Conservation (phyloP, 768 basidiomycete genomes). For the Paxillus ammoniavirescens region DNA sequence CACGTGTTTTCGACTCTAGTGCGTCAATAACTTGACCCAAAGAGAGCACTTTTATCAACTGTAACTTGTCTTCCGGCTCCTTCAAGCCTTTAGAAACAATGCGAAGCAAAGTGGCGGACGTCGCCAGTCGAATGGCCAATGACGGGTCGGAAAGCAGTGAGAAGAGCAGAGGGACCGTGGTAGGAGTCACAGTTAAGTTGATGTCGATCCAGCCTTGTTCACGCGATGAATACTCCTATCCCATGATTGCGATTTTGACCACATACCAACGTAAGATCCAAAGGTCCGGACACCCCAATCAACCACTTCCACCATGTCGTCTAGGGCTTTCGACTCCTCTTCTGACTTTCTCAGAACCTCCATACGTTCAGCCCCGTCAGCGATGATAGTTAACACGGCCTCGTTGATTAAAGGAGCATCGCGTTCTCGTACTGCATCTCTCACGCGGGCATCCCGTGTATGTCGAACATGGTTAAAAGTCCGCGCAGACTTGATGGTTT, state of each 20-base stretch:
- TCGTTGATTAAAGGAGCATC: slow-evolving; percentile 88
- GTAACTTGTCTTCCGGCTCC: slow-evolving; percentile 85
- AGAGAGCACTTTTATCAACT: slow-evolving; percentile 86
- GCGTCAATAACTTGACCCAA: slow-evolving; percentile 79
- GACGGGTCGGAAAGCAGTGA: slow-evolving; percentile 76
- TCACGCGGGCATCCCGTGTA: slow-evolving; percentile 76
- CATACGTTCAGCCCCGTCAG: slow-evolving; percentile 66
- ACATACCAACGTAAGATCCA: slow-evolving; percentile 91
- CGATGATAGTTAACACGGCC: slow-evolving; percentile 80
- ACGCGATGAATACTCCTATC: slow-evolving; percentile 1
- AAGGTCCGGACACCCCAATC: slow-evolving; percentile 93
- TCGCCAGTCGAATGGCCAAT: slow-evolving; percentile 77
- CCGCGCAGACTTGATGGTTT: slow-evolving; percentile 86
- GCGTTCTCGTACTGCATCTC: slow-evolving; percentile 86
- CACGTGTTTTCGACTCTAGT: slow-evolving; percentile 72
- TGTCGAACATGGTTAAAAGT: slow-evolving; percentile 68
- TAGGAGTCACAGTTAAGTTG: slow-evolving; percentile 89
- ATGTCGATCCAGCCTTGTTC: slow-evolving; percentile 94
- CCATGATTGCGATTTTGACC: background rate
- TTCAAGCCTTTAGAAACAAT: slow-evolving; percentile 94
- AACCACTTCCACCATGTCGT: slow-evolving; percentile 70
- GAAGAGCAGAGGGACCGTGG: slow-evolving; percentile 83
- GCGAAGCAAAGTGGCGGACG: slow-evolving; percentile 74
- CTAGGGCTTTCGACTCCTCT: slow-evolving; percentile 50
- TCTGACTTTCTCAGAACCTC: slow-evolving; percentile 46